Evolutionary conservation across 2,329 filamentous ascomycete species (phyloP).

Genomic region (Aspergillus unguis): DNA sequence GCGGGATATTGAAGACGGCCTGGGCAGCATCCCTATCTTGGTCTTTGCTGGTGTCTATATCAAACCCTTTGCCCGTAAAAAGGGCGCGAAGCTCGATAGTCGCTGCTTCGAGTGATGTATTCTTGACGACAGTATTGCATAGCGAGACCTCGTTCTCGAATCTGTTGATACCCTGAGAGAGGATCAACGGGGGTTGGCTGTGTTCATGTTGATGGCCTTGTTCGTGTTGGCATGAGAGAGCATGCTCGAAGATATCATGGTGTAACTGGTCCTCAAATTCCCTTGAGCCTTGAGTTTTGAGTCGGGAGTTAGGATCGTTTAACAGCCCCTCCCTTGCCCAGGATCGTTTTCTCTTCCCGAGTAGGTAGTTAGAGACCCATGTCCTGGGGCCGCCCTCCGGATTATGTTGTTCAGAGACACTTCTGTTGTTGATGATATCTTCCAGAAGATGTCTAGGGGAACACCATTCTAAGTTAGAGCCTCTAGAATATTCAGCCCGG

Average conservation of each 20-base stretch:
- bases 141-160: neutral
- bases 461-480: conserved; percentile 31
- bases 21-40: no score
- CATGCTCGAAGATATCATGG: no score
- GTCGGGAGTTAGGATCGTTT: no score
- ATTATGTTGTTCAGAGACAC: neutral
- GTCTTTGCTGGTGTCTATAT: no score
- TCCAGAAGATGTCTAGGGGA: conserved; percentile 19
- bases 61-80: conserved; percentile 9
- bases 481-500: conserved; percentile 11
- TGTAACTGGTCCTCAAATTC: no score
- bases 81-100: conserved; percentile 11
- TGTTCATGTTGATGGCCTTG: neutral
- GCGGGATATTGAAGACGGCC: conserved; percentile 45
- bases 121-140: conserved; percentile 1
- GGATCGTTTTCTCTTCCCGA: conserved; percentile 9
- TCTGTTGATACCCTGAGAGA: conserved; percentile 4
- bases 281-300: no score
- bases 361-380: neutral
- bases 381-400: conserved; percentile 1
- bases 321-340: no score
- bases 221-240: neutral
- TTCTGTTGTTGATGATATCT: neutral
- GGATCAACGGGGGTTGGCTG: conserved; percentile 1
- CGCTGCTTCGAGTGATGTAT: conserved; percentile 9